Percentiles rank a stretch among this genome's conserved stretches.
phyloP scores from a whole-genome alignment of 371 early-diverging fungal genomes.

The Choanephora cucurbitarum region DNA sequence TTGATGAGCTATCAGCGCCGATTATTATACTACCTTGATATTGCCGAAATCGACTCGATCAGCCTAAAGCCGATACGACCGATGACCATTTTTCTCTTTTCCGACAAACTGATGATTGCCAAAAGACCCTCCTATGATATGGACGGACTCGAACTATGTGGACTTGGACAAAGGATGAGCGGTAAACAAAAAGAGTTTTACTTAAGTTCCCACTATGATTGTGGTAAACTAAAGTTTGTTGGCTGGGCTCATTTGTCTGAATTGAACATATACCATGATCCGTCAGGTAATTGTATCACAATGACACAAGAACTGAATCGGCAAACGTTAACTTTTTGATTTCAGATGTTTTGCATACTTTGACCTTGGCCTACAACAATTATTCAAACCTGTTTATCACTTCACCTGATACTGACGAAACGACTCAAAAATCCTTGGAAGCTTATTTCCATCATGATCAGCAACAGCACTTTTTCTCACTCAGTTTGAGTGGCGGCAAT shows the following conservation, averaged over 20 bases:
- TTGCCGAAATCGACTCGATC: constrained; percentile 32
- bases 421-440: constrained; percentile 22
- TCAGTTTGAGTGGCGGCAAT: constrained; percentile 12
- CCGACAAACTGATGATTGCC: constrained; percentile 45
- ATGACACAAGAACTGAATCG: background rate
- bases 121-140: constrained; percentile 35
- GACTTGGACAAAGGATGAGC: constrained; percentile 26
- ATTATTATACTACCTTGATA: constrained; percentile 34
- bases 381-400: background rate
- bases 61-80: constrained; percentile 34
- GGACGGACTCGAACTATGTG: constrained; percentile 27
- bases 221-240: constrained; percentile 26
- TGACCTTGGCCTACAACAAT: constrained; percentile 17
- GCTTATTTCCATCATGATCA: constrained; percentile 26
- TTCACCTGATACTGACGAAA: constrained; percentile 21
- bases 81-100: constrained; percentile 45
- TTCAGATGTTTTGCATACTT: constrained; percentile 1
- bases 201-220: constrained; percentile 9
- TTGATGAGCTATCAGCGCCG: constrained; percentile 33
- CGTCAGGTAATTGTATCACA: constrained; percentile 10
- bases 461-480: constrained; percentile 7
- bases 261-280: constrained; percentile 21
- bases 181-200: constrained; percentile 15
- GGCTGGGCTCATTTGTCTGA: constrained; percentile 30
- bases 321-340: background rate